Percentiles rank a stretch among this genome's conserved stretches.
These are phyloP conservation scores for Thraustotheca clavata DNA, from an alignment of 352 stramenopile species.

Conservation along the genomic window DNA sequence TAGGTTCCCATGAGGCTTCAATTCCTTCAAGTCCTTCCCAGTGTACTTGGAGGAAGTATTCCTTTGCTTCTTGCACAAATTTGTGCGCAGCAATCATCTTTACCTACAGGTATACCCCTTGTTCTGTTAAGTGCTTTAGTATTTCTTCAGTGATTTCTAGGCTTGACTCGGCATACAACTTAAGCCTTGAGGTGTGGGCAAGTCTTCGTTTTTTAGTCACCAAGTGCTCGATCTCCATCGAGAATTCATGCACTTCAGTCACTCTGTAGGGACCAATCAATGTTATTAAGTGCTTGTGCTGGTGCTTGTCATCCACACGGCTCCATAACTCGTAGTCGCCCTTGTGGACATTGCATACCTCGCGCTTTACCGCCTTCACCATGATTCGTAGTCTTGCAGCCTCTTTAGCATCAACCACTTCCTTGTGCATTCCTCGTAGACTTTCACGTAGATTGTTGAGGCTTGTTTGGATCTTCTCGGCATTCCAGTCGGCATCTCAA, in stretches of 20 bases:
- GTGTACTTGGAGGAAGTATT: background rate
- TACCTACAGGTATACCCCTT: slow-evolving; percentile 1
- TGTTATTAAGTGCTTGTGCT: slow-evolving; percentile 29
- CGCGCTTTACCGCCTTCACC: background rate
- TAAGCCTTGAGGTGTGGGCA: slow-evolving; percentile 26
- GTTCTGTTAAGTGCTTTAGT: background rate
- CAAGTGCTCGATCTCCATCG: slow-evolving; percentile 25
- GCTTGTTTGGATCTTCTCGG: background rate
- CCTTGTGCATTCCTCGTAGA: slow-evolving; percentile 16
- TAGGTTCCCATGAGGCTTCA: slow-evolving; percentile 5
- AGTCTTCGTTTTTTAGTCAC: slow-evolving; percentile 22
- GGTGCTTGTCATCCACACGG: slow-evolving; percentile 24
- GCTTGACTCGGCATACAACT: slow-evolving; percentile 24
- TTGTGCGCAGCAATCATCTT: background rate
- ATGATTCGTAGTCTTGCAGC: slow-evolving; percentile 12
- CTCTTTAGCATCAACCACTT: background rate
- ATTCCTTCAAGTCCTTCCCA: background rate
- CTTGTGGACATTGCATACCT: slow-evolving; percentile 21
- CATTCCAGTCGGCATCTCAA: background rate
- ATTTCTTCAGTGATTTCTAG: slow-evolving; percentile 5
- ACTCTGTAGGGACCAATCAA: slow-evolving; percentile 30
- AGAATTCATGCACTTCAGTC: slow-evolving; percentile 21
- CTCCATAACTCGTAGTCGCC: slow-evolving; percentile 31
- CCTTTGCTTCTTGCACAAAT: background rate
- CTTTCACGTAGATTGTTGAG: background rate